These are phyloP conservation scores for Hevea brasiliensis DNA, from an alignment of 345 rosid genomes.

Conservation along the genomic window DNA sequence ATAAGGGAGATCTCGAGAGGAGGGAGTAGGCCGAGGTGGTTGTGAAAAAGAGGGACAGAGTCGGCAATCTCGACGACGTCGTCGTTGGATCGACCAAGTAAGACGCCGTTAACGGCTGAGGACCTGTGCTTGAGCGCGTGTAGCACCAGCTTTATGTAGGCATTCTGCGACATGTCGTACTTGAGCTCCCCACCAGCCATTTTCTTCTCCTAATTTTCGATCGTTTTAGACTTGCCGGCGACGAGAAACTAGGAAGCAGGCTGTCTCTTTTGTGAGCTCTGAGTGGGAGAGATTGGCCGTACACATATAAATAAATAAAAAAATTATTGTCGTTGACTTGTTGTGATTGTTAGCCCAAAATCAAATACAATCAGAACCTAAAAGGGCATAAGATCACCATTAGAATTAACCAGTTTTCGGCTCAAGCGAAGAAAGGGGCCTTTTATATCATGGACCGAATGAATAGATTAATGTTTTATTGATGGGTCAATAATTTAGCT, in stretches of 20 bases:
- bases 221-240: background rate
- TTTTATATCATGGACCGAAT: no score
- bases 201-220: background rate
- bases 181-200: slow-evolving; percentile 54
- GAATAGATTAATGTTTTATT: no score
- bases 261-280: background rate
- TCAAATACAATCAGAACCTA: no score
- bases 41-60: slow-evolving; percentile 90
- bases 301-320: no score
- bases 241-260: background rate
- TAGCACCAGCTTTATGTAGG: slow-evolving; percentile 81
- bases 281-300: background rate
- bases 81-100: slow-evolving; percentile 59
- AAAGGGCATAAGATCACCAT: no score
- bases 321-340: no score
- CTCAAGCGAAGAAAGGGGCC: no score
- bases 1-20: slow-evolving; percentile 93
- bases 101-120: slow-evolving; percentile 84
- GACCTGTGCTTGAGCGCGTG: slow-evolving; percentile 79
- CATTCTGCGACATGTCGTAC: slow-evolving; percentile 80
- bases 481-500: no score
- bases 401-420: no score
- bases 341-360: no score
- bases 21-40: slow-evolving; percentile 81
- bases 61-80: slow-evolving; percentile 68